Conservation (phyloP, 768 basidiomycete species). For the Grammothele lineata region DNA sequence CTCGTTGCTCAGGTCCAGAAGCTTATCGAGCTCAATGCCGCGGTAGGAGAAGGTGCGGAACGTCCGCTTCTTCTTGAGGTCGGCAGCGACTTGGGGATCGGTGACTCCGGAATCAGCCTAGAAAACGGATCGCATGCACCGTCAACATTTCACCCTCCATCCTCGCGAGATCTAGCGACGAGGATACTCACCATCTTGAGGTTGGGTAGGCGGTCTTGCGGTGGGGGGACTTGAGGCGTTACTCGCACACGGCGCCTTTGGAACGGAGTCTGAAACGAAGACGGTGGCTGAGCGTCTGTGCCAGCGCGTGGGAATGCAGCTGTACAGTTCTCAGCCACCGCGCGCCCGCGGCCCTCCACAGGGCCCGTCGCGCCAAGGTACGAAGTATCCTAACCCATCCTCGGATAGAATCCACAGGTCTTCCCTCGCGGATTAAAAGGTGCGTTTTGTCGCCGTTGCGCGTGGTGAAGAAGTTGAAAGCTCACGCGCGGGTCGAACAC, state of each 20-base stretch:
- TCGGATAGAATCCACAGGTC: constrained; percentile 94
- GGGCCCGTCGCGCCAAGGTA: constrained; percentile 1
- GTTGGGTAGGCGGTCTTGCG: constrained; percentile 22
- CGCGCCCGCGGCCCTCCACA: constrained; percentile 3
- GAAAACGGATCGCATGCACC: neutral
- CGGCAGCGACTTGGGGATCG: constrained; percentile 91
- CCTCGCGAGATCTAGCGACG: neutral
- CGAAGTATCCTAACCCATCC: constrained; percentile 28
- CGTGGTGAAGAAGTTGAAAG: constrained; percentile 1
- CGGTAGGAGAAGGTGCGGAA: constrained; percentile 99
- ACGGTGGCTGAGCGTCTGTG: constrained; percentile 35
- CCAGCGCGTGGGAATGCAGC: constrained; percentile 40
- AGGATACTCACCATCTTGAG: constrained; percentile 26
- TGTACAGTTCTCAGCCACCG: constrained; percentile 48
- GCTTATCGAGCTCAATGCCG: constrained; percentile 96
- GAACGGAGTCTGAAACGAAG: constrained; percentile 17
- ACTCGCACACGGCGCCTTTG: constrained; percentile 9
- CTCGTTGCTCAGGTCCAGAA: constrained; percentile 93
- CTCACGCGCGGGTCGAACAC: constrained; percentile 3
- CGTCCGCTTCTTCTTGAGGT: constrained; percentile 97
- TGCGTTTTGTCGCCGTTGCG: constrained; percentile 22
- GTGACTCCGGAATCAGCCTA: constrained; percentile 83
- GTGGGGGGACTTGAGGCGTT: constrained; percentile 10
- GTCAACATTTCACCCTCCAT: constrained; percentile 18
- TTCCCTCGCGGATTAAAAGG: constrained; percentile 88